Conservation (phyloP, 192 early-diverging fungal genomes). For the Entrophospora sp. region DNA sequence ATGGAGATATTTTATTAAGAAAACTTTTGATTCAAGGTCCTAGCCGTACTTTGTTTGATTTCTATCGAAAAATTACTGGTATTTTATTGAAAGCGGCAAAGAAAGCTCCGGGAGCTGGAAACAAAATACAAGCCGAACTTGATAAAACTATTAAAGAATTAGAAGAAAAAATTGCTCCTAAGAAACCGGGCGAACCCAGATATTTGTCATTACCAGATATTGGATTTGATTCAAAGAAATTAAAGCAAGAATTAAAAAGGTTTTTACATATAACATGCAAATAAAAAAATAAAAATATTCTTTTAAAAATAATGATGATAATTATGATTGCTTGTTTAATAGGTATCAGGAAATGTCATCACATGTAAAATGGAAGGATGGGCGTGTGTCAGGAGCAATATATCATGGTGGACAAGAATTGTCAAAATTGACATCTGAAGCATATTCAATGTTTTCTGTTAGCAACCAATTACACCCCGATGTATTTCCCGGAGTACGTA, state of each 20-base stretch:
- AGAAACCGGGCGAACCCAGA: constrained; percentile 51
- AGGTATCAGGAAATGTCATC: constrained; percentile 47
- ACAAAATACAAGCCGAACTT: constrained; percentile 65
- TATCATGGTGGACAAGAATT: constrained; percentile 89
- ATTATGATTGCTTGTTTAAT: neutral
- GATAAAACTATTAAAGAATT: constrained; percentile 71
- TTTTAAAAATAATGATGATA: neutral
- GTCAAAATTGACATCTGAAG: constrained; percentile 61
- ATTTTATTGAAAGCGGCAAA: constrained; percentile 3
- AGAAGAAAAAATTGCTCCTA: constrained; percentile 62
- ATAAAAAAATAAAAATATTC: neutral
- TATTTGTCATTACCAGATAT: constrained; percentile 56
- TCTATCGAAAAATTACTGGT: constrained; percentile 2
- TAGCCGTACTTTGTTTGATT: constrained; percentile 36
- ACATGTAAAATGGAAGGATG: constrained; percentile 71
- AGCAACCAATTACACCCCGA: constrained; percentile 93
- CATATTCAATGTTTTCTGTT: constrained; percentile 74
- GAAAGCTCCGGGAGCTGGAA: constrained; percentile 43
- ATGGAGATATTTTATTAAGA: constrained; percentile 32
- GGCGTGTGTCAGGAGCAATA: constrained; percentile 80
- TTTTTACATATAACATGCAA: constrained; percentile 12
- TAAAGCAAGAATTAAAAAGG: constrained; percentile 56
- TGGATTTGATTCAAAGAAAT: constrained; percentile 52
- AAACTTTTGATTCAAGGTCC: constrained; percentile 49
- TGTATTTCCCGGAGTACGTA: constrained; percentile 88